These are phyloP conservation scores for Candida orba DNA, from an alignment of 805 yeast genomes.

Conservation along the genomic window DNA sequence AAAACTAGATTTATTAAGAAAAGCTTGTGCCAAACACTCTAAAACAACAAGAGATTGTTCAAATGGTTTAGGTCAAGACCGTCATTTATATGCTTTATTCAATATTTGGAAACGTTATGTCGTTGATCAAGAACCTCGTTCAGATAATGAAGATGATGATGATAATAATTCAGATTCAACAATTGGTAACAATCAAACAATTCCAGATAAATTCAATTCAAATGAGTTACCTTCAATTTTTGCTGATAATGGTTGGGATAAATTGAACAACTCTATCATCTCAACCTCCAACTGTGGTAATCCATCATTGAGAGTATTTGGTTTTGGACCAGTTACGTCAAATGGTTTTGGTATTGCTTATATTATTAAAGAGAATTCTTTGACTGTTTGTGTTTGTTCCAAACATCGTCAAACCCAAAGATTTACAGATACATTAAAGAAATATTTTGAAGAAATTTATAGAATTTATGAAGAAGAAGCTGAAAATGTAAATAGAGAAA, in stretches of 20 bases:
- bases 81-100: conserved; percentile 81
- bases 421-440: conserved; percentile 60
- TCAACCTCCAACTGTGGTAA: conserved; percentile 91
- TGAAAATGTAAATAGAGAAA: conserved; percentile 7
- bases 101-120: conserved; percentile 77
- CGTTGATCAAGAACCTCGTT: conserved; percentile 12
- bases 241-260: conserved; percentile 85
- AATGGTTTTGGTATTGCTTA: conserved; percentile 94
- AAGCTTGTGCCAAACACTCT: conserved; percentile 68
- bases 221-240: conserved; percentile 63
- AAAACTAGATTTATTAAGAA: conserved; percentile 48
- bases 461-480: conserved; percentile 33
- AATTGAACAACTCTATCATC: conserved; percentile 68
- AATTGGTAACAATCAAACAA: conserved; percentile 12
- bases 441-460: conserved; percentile 54
- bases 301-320: conserved; percentile 79
- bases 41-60: conserved; percentile 62
- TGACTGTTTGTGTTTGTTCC: conserved; percentile 76
- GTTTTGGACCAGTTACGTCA: conserved; percentile 85
- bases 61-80: conserved; percentile 82
- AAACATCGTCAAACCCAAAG: conserved; percentile 84
- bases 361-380: conserved; percentile 72
- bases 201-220: conserved; percentile 8
- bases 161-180: conserved; percentile 19
- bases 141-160: conserved; percentile 12